Conservation (phyloP, 306 rosid genomes). For the Glycine soja region DNA sequence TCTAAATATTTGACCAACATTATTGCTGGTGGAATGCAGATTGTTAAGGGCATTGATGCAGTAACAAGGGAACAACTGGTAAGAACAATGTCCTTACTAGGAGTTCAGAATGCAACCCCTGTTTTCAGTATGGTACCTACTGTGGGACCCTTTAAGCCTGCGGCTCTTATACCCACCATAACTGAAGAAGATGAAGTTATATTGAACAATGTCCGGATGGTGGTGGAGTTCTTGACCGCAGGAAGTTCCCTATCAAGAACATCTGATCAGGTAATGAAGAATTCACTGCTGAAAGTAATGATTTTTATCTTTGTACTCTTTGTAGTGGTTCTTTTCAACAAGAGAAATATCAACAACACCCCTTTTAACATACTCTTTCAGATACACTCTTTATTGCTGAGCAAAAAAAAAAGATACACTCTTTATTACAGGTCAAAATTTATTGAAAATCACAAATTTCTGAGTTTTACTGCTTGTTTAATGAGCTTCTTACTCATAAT, state of each 20-base stretch:
- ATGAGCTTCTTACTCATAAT: too few relatives aligned
- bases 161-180: slow-evolving; percentile 81
- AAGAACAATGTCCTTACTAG: slow-evolving; percentile 69
- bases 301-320: background rate
- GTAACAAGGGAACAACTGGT: slow-evolving; percentile 94
- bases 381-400: too few relatives aligned
- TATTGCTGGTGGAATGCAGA: slow-evolving; percentile 60
- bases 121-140: slow-evolving; percentile 90
- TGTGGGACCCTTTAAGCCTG: slow-evolving; percentile 77
- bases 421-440: too few relatives aligned
- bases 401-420: too few relatives aligned
- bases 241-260: slow-evolving; percentile 78
- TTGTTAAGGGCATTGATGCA: slow-evolving; percentile 97
- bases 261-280: slow-evolving; percentile 69
- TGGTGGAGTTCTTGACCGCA: slow-evolving; percentile 81
- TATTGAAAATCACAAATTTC: too few relatives aligned
- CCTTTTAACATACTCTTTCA: too few relatives aligned
- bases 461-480: too few relatives aligned
- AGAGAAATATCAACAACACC: too few relatives aligned
- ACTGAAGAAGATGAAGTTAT: slow-evolving; percentile 90
- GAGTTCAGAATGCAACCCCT: slow-evolving; percentile 78
- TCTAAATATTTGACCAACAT: slow-evolving; percentile 30
- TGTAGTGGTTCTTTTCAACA: slow-evolving; percentile 21
- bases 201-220: slow-evolving; percentile 88
- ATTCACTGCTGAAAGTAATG: slow-evolving; percentile 15